These are phyloP conservation scores for Waitea zeae DNA, from an alignment of 1,284 basidiomycete species.

Conservation along the genomic window DNA sequence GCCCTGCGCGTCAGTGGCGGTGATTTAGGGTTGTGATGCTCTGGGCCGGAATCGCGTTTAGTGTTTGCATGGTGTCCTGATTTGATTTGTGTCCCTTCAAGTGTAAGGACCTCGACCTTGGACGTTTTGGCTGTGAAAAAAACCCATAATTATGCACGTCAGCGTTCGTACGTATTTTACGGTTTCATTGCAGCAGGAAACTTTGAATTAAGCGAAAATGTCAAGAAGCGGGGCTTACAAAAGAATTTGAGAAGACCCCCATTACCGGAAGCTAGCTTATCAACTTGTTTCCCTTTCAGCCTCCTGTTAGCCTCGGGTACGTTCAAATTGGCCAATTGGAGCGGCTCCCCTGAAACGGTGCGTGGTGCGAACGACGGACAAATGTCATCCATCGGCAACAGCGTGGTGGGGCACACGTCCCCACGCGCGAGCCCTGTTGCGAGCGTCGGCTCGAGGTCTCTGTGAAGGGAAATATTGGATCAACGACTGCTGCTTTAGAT, in stretches of 20 bases:
- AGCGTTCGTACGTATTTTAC: too few relatives aligned
- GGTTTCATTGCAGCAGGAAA: too few relatives aligned
- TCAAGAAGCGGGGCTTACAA: conserved; percentile 21
- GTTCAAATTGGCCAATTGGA: conserved; percentile 14
- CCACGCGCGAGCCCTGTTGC: conserved; percentile 61
- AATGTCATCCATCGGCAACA: conserved; percentile 61
- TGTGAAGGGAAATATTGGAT: conserved; percentile 12
- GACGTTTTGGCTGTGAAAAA: too few relatives aligned
- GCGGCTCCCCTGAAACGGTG: conserved; percentile 13
- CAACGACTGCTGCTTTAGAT: conserved; percentile 1
- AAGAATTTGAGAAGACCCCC: conserved; percentile 42
- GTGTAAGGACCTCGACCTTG: too few relatives aligned
- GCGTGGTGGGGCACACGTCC: conserved; percentile 62
- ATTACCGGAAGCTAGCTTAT: conserved; percentile 16
- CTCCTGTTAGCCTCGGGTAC: conserved; percentile 17
- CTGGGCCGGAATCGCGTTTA: background rate
- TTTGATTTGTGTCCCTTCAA: too few relatives aligned
- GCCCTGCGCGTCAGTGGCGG: background rate
- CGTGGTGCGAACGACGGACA: conserved; percentile 52
- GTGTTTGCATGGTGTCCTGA: background rate
- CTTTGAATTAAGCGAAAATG: too few relatives aligned
- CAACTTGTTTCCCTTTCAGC: conserved; percentile 16
- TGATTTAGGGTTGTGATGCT: background rate
- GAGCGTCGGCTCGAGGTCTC: conserved; percentile 36
- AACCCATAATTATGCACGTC: too few relatives aligned